These are phyloP conservation scores for Eleusine coracana DNA, from an alignment of 176 grass and related monocot genomes.

Conservation along the genomic window DNA sequence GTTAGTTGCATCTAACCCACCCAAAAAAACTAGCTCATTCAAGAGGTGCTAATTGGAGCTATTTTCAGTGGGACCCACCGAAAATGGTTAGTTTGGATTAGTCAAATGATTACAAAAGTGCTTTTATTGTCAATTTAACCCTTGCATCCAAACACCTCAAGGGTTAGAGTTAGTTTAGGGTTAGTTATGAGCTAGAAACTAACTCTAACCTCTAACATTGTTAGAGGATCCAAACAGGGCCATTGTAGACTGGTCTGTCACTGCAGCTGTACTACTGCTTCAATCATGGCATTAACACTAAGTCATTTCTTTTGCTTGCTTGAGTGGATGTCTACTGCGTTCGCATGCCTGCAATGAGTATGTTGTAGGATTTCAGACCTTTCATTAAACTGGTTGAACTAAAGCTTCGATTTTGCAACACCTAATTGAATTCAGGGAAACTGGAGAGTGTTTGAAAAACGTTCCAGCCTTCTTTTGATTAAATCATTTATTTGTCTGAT, in stretches of 20 bases:
- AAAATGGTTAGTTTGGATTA: too few species aligned
- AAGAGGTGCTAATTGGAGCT: too few species aligned
- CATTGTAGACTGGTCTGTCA: not conserved
- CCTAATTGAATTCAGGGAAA: not conserved
- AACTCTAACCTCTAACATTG: too few species aligned
- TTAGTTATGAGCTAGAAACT: too few species aligned
- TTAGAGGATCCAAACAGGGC: too few species aligned
- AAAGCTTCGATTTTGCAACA: not conserved
- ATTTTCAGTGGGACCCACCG: too few species aligned
- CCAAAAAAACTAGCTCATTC: too few species aligned
- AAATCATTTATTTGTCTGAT: not conserved
- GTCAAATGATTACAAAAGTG: too few species aligned
- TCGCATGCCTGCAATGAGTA: conserved; percentile 1
- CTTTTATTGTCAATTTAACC: too few species aligned
- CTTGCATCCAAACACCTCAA: too few species aligned
- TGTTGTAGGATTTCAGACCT: not conserved
- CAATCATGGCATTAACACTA: not conserved
- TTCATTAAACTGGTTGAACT: not conserved
- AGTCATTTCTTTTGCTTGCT: not conserved
- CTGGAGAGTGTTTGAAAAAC: not conserved
- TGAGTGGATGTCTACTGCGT: not conserved
- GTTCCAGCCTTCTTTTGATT: conserved; percentile 10
- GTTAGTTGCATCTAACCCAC: too few species aligned
- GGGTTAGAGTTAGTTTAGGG: too few species aligned
- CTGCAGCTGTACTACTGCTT: not conserved